Conservation (phyloP, 805 yeast species). For the Metschnikowia similis region DNA sequence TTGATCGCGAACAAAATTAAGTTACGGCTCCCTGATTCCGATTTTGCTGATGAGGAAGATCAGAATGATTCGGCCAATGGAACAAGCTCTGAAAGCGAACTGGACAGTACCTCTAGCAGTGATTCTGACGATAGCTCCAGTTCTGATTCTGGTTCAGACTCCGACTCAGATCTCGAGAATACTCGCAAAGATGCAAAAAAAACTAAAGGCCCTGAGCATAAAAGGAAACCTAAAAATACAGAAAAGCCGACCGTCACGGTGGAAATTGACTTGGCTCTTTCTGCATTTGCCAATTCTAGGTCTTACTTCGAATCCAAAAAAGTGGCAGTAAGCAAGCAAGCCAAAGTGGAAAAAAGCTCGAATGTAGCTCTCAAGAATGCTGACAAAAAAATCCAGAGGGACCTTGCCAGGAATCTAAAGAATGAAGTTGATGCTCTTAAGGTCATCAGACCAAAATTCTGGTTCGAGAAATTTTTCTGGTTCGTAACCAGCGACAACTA, state of each 20-base stretch:
- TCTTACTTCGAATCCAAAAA: conserved; percentile 75
- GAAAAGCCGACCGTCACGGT: conserved; percentile 39
- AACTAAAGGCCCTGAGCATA: conserved; percentile 8
- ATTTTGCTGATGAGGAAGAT: conserved; percentile 25
- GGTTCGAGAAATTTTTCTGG: conserved; percentile 96
- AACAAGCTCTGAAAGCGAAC: conserved; percentile 29
- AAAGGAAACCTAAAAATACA: conserved; percentile 8
- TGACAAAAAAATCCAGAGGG: conserved; percentile 69
- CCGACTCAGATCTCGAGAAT: conserved; percentile 19
- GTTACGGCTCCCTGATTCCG: conserved; percentile 49
- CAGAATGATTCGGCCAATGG: conserved; percentile 21
- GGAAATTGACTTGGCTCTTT: conserved; percentile 60
- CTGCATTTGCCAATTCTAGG: conserved; percentile 88
- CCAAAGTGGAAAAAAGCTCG: conserved; percentile 74
- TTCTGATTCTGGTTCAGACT: conserved; percentile 28
- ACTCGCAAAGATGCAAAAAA: conserved; percentile 11
- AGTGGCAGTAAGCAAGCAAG: conserved; percentile 70
- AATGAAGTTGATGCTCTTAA: conserved; percentile 50
- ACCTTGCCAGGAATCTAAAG: conserved; percentile 57
- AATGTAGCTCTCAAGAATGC: conserved; percentile 77
- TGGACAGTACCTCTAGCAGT: conserved; percentile 27
- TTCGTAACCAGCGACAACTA: conserved; percentile 88
- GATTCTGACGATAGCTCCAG: conserved; percentile 21
- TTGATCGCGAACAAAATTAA: conserved; percentile 64
- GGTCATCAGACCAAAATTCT: conserved; percentile 65